Base-by-base conservation (phyloP, 805 yeast genomes). In the Candida rishiriensis region DNA sequence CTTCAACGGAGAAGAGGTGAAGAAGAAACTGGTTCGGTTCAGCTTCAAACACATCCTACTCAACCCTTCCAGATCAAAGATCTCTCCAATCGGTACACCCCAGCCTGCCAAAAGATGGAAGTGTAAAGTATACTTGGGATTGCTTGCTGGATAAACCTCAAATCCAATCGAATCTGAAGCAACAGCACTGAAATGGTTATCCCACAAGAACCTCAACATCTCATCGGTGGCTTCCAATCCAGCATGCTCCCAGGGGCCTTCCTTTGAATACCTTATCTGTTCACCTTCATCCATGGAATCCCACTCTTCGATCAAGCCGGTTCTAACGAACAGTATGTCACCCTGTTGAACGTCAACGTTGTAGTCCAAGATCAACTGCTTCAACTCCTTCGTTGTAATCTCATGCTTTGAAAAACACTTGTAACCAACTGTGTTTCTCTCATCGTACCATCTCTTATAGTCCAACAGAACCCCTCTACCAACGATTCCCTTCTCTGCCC, bases 21-120 rank as follows among this genome's bases (percentile, higher is more conserved):
- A 52, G 51, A 64, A 52, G 53, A 64, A 65, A 7, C 60, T 45
- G 45, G 54, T 64, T 37, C 63, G 50, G 16, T 51, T 50, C 28
- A 45, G 48, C 33, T 43, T 44, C 36, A 54, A 40, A 47, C 69
- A 64, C 13, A 52, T 31, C 33, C 50, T 53, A 13, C 64, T 46
- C 16, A 65, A 43, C 7, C 49, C 58, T 33, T 63, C 66, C 12
- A 65, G 54, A 41, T 65, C 60, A 36, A 64, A 59, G 39, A 61
- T 47, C 49, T 65, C 69, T 9, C 69, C 69, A 13, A 64, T 53
- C 21, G 63, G 56, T 21, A 64, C 51, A 15, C 69, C 69, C 68
- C 68, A 64, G 33, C 68, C 52, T 4, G 58, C 56, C 6, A 54
- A 39, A 11, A 54, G 38, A 34, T 40, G 52, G 14, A 46, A 42